A percentile compares a stretch with the other conserved stretches of the same genome.
phyloP scores from a whole-genome alignment of 1,284 basidiomycete species.

The Coniferiporia sulphurascens region DNA sequence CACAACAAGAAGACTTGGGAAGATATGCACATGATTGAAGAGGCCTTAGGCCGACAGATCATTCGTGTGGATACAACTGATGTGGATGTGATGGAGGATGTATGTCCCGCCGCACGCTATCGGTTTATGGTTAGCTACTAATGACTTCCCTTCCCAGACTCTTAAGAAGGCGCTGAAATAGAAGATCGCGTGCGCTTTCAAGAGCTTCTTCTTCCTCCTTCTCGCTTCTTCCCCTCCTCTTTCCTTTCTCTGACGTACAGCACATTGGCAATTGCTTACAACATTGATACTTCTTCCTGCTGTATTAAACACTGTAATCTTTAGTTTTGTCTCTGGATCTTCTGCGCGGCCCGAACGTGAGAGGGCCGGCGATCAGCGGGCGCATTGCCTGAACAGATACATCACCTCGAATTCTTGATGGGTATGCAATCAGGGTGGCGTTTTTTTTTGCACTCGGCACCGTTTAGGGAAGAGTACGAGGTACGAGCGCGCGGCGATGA shows the following conservation, averaged over 20 bases:
- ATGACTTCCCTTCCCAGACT: constrained; percentile 38
- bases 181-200: background rate
- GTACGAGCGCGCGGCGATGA: background rate
- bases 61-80: constrained; percentile 79
- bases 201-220: background rate
- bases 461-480: background rate
- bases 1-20: constrained; percentile 80
- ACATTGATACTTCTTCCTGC: background rate
- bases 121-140: background rate
- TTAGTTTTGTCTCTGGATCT: background rate
- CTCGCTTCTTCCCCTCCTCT: background rate
- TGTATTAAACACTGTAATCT: background rate
- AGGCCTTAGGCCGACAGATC: constrained; percentile 70
- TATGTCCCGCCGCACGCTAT: constrained; percentile 28
- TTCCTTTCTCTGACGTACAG: background rate
- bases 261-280: background rate
- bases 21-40: constrained; percentile 84
- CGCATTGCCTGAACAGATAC: background rate
- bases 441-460: background rate
- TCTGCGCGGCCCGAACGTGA: background rate
- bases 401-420: background rate
- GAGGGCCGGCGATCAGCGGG: background rate
- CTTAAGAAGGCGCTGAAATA: constrained; percentile 73
- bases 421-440: background rate
- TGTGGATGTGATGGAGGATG: constrained; percentile 87